Evolutionary conservation across 768 basidiomycete species (phyloP).

Genomic region (Suillus americanus): DNA sequence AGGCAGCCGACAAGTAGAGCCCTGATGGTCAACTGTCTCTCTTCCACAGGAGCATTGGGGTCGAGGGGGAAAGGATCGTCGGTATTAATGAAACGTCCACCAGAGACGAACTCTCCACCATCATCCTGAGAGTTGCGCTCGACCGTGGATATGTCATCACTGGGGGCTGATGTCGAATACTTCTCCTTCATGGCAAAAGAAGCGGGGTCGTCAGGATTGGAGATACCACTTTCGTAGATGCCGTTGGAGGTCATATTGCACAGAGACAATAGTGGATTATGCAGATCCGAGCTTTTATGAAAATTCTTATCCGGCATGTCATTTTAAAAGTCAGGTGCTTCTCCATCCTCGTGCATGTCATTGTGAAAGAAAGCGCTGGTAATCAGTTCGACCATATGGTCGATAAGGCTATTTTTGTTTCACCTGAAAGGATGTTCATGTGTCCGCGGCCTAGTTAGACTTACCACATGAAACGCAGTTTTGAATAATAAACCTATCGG

Average conservation of each 20-base stretch:
- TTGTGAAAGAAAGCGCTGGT: background rate
- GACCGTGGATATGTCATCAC: conserved; percentile 8
- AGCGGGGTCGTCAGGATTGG: background rate
- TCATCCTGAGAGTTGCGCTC: conserved; percentile 10
- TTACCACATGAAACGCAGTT: background rate
- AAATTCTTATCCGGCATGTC: conserved; percentile 5
- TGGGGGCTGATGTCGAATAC: conserved; percentile 6
- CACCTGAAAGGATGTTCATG: background rate
- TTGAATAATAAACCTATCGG: background rate
- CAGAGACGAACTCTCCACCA: background rate
- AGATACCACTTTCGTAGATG: conserved; percentile 3
- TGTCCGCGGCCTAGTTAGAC: background rate
- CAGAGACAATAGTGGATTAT: background rate
- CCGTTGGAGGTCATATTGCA: background rate
- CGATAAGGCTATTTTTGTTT: conserved; percentile 13
- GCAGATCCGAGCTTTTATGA: conserved; percentile 5
- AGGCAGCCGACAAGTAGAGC: conserved; percentile 50
- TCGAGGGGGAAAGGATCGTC: conserved; percentile 53
- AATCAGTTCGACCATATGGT: background rate
- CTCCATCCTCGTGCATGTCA: background rate
- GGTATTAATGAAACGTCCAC: background rate
- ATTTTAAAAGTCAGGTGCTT: conserved; percentile 4
- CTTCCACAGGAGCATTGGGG: conserved; percentile 42
- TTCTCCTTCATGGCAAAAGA: background rate
- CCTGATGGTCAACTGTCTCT: conserved; percentile 42